Percentiles rank a stretch among this genome's conserved stretches.
phyloP scores from a whole-genome alignment of 768 basidiomycete species.

The Rhizopogon sp. region DNA sequence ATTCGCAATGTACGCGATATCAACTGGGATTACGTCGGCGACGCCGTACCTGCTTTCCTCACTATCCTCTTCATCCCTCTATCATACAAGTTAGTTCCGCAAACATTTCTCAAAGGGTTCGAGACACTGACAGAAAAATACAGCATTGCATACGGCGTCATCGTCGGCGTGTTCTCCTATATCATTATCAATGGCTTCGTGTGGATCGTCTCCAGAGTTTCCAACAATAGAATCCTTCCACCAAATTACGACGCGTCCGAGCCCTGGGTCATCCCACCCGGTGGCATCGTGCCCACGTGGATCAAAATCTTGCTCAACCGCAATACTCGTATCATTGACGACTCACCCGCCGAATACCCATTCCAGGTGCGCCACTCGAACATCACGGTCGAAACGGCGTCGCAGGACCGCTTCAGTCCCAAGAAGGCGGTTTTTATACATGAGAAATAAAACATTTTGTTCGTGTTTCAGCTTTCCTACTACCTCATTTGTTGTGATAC shows the following conservation, averaged over 20 bases:
- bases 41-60: slow-evolving; percentile 83
- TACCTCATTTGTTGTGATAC: not conserved
- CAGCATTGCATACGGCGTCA: slow-evolving; percentile 88
- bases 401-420: slow-evolving; percentile 18
- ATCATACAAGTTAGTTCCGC: slow-evolving; percentile 61
- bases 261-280: slow-evolving; percentile 67
- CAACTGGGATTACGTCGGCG: slow-evolving; percentile 87
- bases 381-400: slow-evolving; percentile 28
- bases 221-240: slow-evolving; percentile 58
- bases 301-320: slow-evolving; percentile 30
- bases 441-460: slow-evolving; percentile 17
- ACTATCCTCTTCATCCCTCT: slow-evolving; percentile 76
- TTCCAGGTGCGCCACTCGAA: slow-evolving; percentile 27
- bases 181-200: slow-evolving; percentile 70
- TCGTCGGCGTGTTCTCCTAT: slow-evolving; percentile 71
- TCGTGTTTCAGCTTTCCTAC: not conserved
- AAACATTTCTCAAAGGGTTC: not conserved
- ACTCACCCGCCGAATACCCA: slow-evolving; percentile 19
- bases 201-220: slow-evolving; percentile 46
- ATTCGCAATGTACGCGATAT: slow-evolving; percentile 81
- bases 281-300: slow-evolving; percentile 65
- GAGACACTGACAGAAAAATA: slow-evolving; percentile 2
- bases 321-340: not conserved
- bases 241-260: slow-evolving; percentile 61
- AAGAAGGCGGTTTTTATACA: slow-evolving; percentile 20